These are phyloP conservation scores for Herpetomonas muscarum DNA, from an alignment of 208 protist species.

Conservation along the genomic window DNA sequence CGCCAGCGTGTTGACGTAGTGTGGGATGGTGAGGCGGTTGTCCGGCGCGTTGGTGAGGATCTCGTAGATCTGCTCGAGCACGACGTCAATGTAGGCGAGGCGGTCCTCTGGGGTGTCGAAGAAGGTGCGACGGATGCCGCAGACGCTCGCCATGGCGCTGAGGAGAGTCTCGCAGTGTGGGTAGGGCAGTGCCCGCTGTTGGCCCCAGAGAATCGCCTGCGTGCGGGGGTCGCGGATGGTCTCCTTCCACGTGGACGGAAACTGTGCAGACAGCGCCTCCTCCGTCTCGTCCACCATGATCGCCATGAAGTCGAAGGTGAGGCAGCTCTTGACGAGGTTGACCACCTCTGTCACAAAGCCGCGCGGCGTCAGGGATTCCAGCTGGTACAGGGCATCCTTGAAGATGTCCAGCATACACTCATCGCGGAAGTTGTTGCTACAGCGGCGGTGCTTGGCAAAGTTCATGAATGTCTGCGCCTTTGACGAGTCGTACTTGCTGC, in stretches of 20 bases:
- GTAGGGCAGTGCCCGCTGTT: constrained; percentile 65
- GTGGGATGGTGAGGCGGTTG: constrained; percentile 51
- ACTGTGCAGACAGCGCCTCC: constrained; percentile 66
- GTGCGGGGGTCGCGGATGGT: constrained; percentile 44
- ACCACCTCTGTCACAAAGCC: constrained; percentile 34
- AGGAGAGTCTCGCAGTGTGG: constrained; percentile 64
- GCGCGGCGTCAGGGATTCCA: constrained; percentile 25
- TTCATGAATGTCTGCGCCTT: constrained; percentile 63
- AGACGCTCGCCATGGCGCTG: constrained; percentile 51
- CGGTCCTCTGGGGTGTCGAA: constrained; percentile 68
- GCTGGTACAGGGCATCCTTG: constrained; percentile 29
- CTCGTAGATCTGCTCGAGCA: constrained; percentile 31
- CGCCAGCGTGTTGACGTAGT: constrained; percentile 55
- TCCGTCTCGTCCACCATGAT: constrained; percentile 85
- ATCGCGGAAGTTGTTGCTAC: constrained; percentile 77
- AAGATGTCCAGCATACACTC: constrained; percentile 65
- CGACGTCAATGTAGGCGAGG: constrained; percentile 50
- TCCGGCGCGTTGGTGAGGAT: constrained; percentile 20
- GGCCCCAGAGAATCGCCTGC: constrained; percentile 59
- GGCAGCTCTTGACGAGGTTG: constrained; percentile 49
- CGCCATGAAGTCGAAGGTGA: constrained; percentile 83
- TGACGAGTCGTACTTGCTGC: constrained; percentile 66
- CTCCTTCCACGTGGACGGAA: constrained; percentile 63
- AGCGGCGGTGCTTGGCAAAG: constrained; percentile 69
- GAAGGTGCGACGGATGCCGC: constrained; percentile 76